phyloP scores from a whole-genome alignment of 805 yeast genomes.

The Tetrapisispora arboricola region DNA sequence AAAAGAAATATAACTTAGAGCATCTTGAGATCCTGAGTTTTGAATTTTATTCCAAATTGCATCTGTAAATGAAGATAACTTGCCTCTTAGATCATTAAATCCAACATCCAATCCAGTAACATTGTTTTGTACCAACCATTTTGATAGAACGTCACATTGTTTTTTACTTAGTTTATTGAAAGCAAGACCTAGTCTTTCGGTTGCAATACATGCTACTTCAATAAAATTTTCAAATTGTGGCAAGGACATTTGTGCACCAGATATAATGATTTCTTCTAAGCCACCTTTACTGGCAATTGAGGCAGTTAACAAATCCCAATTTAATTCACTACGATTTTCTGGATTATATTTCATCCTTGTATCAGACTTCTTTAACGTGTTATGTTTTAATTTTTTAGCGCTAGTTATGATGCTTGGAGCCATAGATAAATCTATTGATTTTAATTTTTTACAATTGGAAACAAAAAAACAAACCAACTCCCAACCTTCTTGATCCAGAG shows the following conservation, averaged over 20 bases:
- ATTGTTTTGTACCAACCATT: constrained; percentile 41
- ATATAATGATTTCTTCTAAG: constrained; percentile 66
- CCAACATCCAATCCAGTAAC: constrained; percentile 74
- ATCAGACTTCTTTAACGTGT: constrained; percentile 16
- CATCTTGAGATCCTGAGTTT: constrained; percentile 17
- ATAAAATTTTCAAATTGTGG: constrained; percentile 53
- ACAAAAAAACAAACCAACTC: constrained; percentile 66
- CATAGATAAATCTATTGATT: constrained; percentile 54
- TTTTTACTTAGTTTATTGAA: constrained; percentile 52
- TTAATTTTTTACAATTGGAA: constrained; percentile 47
- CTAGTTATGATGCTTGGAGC: constrained; percentile 30
- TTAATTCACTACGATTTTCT: constrained; percentile 54
- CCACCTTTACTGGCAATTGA: constrained; percentile 68
- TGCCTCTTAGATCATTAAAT: constrained; percentile 54
- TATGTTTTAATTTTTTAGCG: constrained; percentile 32
- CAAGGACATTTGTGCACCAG: constrained; percentile 62
- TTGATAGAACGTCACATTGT: constrained; percentile 49
- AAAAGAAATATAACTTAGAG: constrained; percentile 45
- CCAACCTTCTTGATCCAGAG: constrained; percentile 73
- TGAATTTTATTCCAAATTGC: constrained; percentile 18
- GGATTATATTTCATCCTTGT: constrained; percentile 31
- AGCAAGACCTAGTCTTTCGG: constrained; percentile 68
- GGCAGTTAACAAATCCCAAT: constrained; percentile 74
- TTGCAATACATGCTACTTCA: constrained; percentile 44
- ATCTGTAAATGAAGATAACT: constrained; percentile 21